Evolutionary conservation across 495 filamentous ascomycete genomes (phyloP).

Genomic region (Lophiostoma macrostomum): DNA sequence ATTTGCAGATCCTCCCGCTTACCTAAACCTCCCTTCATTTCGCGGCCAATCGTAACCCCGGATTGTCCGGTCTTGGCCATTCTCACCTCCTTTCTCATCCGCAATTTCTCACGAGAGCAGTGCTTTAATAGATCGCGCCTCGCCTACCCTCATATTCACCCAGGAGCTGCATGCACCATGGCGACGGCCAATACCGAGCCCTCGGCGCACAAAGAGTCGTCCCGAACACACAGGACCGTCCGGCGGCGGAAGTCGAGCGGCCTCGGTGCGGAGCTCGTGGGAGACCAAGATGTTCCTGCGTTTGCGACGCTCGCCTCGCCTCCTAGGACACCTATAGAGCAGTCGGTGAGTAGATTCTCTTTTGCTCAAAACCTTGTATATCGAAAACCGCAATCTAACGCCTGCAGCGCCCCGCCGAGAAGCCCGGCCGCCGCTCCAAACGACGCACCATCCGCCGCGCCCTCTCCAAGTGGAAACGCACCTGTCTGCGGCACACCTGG

Average conservation of each 20-base stretch:
- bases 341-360: neutral
- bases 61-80: no score
- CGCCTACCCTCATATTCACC: no score
- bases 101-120: no score
- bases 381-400: neutral
- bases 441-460: conserved; percentile 40
- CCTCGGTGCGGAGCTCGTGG: conserved; percentile 27
- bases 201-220: no score
- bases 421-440: conserved; percentile 39
- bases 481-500: conserved; percentile 46
- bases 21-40: no score
- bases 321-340: conserved; percentile 5
- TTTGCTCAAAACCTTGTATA: neutral
- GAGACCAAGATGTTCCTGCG: conserved; percentile 28
- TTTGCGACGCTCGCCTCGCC: conserved; percentile 27
- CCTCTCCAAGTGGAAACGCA: conserved; percentile 39
- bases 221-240: neutral
- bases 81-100: no score
- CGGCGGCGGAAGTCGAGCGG: conserved; percentile 29
- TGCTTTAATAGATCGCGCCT: no score
- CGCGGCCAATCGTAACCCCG: no score
- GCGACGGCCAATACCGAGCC: conserved; percentile 22
- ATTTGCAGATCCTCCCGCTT: no score
- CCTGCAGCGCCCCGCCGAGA: conserved; percentile 21
- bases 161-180: no score